Percentiles rank a stretch among this genome's conserved stretches.
Evolutionary conservation across 495 filamentous ascomycete species (phyloP).

Genomic region (Acidiella bohemica): DNA sequence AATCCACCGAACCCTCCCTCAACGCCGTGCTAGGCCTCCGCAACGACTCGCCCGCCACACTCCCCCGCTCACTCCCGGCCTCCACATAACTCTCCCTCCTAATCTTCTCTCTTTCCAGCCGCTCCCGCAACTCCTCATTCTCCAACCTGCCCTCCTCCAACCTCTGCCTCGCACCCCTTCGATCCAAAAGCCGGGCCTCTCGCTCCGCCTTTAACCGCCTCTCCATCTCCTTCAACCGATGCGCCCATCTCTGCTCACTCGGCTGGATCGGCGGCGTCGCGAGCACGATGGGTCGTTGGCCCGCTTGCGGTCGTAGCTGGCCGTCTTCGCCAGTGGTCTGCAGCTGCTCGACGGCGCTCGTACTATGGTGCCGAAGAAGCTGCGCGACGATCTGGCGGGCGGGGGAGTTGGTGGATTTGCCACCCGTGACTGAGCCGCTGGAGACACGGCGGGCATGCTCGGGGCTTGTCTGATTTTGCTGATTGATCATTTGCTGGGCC

Average conservation of each 20-base stretch:
- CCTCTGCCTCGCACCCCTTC: conserved; percentile 66
- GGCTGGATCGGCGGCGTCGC: conserved; percentile 22
- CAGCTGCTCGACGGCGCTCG: conserved; percentile 31
- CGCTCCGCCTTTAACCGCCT: conserved; percentile 76
- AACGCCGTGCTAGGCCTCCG: no score
- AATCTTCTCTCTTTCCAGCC: conserved; percentile 52
- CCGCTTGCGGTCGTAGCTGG: conserved; percentile 9
- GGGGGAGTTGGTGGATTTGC: conserved; percentile 10
- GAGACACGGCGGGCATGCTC: conserved; percentile 9
- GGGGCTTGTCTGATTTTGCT: conserved; percentile 7
- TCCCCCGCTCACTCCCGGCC: conserved; percentile 7
- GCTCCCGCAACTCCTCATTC: conserved; percentile 55
- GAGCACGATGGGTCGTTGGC: conserved; percentile 19
- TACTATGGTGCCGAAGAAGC: conserved; percentile 40
- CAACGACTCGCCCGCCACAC: not conserved
- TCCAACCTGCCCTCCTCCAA: conserved; percentile 71
- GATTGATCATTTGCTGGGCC: conserved; percentile 23
- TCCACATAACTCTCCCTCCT: conserved; percentile 26
- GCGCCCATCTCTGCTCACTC: conserved; percentile 64
- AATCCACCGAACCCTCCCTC: not conserved
- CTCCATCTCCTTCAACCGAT: conserved; percentile 75
- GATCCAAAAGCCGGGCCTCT: conserved; percentile 73
- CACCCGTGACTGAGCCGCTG: not conserved
- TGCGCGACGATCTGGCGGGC: conserved; percentile 27
- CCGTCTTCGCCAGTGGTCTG: conserved; percentile 8